A percentile compares a stretch with the other conserved stretches of the same genome.
Evolutionary conservation across 345 rosid genomes (phyloP).

Genomic region (Salix purpurea): DNA sequence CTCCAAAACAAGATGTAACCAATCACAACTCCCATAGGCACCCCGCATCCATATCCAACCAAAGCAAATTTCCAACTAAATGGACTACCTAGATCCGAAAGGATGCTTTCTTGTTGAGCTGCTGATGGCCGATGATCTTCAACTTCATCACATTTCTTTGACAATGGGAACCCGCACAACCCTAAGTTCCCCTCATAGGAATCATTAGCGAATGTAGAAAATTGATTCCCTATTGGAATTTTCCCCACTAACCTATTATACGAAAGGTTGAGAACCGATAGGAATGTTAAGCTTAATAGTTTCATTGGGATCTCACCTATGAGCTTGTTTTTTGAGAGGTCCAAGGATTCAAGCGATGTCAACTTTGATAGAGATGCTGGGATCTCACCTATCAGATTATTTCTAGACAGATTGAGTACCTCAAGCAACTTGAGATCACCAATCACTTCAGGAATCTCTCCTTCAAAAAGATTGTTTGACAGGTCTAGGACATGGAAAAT

Average conservation of each 20-base stretch:
- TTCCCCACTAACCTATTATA: not conserved
- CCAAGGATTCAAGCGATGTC: not conserved
- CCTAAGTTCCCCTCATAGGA: not conserved
- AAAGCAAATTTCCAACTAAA: not conserved
- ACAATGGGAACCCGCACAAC: not conserved
- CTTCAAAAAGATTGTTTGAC: not conserved
- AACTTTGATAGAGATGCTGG: not conserved
- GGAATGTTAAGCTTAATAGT: not conserved
- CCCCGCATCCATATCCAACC: not conserved
- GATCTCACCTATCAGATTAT: not conserved
- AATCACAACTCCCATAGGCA: not conserved
- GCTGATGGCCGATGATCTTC: not conserved
- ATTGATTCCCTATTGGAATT: not conserved
- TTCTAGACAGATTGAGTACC: not conserved
- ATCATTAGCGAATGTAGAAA: not conserved
- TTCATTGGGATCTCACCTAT: not conserved
- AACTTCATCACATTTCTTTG: not conserved
- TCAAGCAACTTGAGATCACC: not conserved
- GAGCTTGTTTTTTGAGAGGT: not conserved
- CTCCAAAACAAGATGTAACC: not conserved
- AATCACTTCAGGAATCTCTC: not conserved
- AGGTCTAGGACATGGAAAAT: not conserved
- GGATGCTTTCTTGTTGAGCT: not conserved
- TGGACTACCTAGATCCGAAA: not conserved
- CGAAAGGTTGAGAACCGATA: not conserved